Evolutionary conservation across 768 basidiomycete species (phyloP).

Genomic region (Naganishia randhawae): DNA sequence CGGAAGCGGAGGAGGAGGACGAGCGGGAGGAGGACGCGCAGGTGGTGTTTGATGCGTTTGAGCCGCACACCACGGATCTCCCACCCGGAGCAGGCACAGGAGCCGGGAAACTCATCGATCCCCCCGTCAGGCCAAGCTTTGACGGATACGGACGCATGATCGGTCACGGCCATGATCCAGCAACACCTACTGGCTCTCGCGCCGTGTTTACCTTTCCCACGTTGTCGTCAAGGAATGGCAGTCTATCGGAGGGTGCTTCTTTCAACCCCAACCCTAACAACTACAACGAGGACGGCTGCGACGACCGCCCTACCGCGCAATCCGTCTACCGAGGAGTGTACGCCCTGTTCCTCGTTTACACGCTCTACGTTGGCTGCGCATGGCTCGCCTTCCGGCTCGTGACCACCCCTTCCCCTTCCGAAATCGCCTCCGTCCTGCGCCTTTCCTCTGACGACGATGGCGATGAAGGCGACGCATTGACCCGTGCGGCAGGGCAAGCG

Average conservation of each 20-base stretch:
- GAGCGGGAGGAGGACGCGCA: conserved; percentile 5
- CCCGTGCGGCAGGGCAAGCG: conserved; percentile 49
- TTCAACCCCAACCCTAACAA: not conserved
- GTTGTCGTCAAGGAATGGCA: not conserved
- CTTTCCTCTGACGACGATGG: too few species aligned
- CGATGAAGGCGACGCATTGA: not conserved
- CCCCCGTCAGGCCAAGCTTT: not conserved
- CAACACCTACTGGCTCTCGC: not conserved
- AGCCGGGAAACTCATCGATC: too few species aligned
- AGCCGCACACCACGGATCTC: not conserved
- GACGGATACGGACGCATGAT: conserved; percentile 7
- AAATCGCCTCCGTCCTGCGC: not conserved
- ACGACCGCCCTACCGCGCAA: conserved; percentile 6
- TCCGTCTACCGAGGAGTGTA: conserved; percentile 53
- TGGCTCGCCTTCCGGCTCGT: conserved; percentile 67
- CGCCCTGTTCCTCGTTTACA: conserved; percentile 63
- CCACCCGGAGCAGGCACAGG: not conserved
- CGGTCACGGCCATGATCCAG: not conserved
- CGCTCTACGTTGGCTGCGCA: conserved; percentile 60
- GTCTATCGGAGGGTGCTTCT: not conserved
- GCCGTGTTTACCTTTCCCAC: not conserved
- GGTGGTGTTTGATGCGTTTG: not conserved
- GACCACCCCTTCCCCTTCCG: conserved; percentile 45
- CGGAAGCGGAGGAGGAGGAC: conserved; percentile 23
- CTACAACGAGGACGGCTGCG: conserved; percentile 14